Percentiles rank a stretch among this genome's conserved stretches.
phyloP scores from a whole-genome alignment of 768 basidiomycete species.

The Pleurotus eryngii region DNA sequence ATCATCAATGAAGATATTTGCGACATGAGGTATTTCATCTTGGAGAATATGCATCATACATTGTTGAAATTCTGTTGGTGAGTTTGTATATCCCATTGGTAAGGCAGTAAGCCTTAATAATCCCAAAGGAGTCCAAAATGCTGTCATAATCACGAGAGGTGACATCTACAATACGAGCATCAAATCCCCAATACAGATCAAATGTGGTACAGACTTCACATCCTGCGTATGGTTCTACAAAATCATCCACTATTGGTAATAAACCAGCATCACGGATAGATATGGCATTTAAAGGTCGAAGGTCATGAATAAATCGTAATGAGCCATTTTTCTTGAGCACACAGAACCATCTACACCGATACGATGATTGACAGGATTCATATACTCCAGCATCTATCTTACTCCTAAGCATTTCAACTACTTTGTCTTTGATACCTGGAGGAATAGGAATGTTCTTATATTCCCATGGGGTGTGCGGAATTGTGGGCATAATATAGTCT shows the following conservation, averaged over 20 bases:
- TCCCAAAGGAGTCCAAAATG: slow-evolving; percentile 36
- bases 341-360: slow-evolving; percentile 34
- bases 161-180: slow-evolving; percentile 10
- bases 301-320: slow-evolving; percentile 32
- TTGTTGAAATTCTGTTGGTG: slow-evolving; percentile 26
- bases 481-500: slow-evolving; percentile 25
- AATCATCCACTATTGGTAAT: slow-evolving; percentile 17
- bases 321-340: slow-evolving; percentile 31
- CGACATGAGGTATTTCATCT: slow-evolving; percentile 23
- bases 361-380: slow-evolving; percentile 17
- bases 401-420: slow-evolving; percentile 23
- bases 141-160: slow-evolving; percentile 27
- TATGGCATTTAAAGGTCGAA: slow-evolving; percentile 35
- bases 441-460: slow-evolving; percentile 30
- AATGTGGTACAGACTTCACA: too few relatives aligned
- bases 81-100: slow-evolving; percentile 39
- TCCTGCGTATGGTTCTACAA: too few relatives aligned
- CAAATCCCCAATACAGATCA: too few relatives aligned
- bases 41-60: slow-evolving; percentile 28
- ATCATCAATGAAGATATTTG: slow-evolving; percentile 1
- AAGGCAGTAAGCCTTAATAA: slow-evolving; percentile 26
- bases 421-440: slow-evolving; percentile 11
- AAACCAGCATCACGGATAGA: slow-evolving; percentile 33
- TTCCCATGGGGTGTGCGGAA: slow-evolving; percentile 33
- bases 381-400: slow-evolving; percentile 35